These are phyloP conservation scores for Blastobotrys terrestris DNA, from an alignment of 805 yeast genomes.

Conservation along the genomic window DNA sequence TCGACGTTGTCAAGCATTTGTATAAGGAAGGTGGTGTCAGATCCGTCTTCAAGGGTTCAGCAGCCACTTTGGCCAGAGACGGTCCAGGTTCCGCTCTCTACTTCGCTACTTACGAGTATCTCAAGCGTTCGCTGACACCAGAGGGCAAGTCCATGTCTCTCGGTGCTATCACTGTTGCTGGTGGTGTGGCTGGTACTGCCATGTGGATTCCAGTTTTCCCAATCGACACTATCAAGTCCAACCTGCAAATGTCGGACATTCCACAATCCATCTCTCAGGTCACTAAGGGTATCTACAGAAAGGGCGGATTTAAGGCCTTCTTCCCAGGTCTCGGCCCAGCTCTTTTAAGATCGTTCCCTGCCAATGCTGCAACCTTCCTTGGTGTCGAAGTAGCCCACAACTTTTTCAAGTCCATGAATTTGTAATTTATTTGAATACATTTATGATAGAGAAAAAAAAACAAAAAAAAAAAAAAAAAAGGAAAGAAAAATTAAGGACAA, in stretches of 20 bases:
- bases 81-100: conserved; percentile 97
- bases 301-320: conserved; percentile 83
- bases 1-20: conserved; percentile 58
- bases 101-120: conserved; percentile 86
- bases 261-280: conserved; percentile 53
- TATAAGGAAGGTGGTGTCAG: conserved; percentile 73
- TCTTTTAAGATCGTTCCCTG: conserved; percentile 89
- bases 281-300: conserved; percentile 58
- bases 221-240: conserved; percentile 85
- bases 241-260: conserved; percentile 60
- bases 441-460: background rate
- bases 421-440: no score
- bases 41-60: conserved; percentile 85
- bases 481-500: background rate
- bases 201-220: conserved; percentile 98
- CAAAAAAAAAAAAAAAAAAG: no score
- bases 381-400: conserved; percentile 79
- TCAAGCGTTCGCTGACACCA: conserved; percentile 56
- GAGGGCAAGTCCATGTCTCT: conserved; percentile 58
- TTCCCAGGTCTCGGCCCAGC: conserved; percentile 99
- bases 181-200: conserved; percentile 93
- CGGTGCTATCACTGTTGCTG: conserved; percentile 75
- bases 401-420: conserved; percentile 24
- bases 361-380: conserved; percentile 96
- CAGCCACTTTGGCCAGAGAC: conserved; percentile 90